These are phyloP conservation scores for Fusarium tanahbumbuense DNA, from an alignment of 2,329 filamentous ascomycete genomes.

Conservation along the genomic window DNA sequence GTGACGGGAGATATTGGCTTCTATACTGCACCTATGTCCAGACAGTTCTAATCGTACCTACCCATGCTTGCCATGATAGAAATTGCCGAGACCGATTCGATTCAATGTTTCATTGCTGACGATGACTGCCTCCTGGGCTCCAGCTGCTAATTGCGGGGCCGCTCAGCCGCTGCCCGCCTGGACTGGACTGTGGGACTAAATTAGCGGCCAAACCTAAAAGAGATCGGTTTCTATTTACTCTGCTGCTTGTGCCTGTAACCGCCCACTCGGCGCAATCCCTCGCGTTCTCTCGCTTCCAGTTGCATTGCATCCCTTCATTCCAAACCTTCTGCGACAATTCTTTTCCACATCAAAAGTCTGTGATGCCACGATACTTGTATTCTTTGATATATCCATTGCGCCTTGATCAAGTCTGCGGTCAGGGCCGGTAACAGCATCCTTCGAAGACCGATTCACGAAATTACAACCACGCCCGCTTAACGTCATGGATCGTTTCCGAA, in stretches of 20 bases:
- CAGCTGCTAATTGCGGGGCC: constrained; percentile 18
- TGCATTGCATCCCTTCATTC: constrained; percentile 22
- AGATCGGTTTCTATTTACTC: constrained; percentile 38
- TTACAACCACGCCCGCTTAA: not conserved
- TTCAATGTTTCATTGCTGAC: constrained; percentile 18
- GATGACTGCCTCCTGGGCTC: not conserved
- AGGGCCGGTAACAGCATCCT: constrained; percentile 24
- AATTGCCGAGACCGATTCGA: constrained; percentile 1
- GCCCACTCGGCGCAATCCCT: constrained; percentile 35
- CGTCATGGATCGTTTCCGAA: constrained; percentile 40
- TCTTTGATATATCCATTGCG: constrained; percentile 17
- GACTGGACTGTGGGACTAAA: constrained; percentile 29
- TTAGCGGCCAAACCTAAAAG: constrained; percentile 34
- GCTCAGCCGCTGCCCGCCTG: constrained; percentile 20
- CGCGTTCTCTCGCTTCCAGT: constrained; percentile 31
- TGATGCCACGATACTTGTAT: constrained; percentile 35
- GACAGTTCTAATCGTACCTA: not conserved
- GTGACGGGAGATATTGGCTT: too few species aligned
- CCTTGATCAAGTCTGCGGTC: constrained; percentile 39
- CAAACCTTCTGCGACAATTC: constrained; percentile 3
- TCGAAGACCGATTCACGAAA: constrained; percentile 2
- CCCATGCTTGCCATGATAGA: not conserved
- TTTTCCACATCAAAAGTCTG: constrained; percentile 12
- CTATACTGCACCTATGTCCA: not conserved
- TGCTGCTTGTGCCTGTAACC: constrained; percentile 7